These are phyloP conservation scores for Juglanconis oblonga DNA, from an alignment of 2,329 filamentous ascomycete species.

Conservation along the genomic window DNA sequence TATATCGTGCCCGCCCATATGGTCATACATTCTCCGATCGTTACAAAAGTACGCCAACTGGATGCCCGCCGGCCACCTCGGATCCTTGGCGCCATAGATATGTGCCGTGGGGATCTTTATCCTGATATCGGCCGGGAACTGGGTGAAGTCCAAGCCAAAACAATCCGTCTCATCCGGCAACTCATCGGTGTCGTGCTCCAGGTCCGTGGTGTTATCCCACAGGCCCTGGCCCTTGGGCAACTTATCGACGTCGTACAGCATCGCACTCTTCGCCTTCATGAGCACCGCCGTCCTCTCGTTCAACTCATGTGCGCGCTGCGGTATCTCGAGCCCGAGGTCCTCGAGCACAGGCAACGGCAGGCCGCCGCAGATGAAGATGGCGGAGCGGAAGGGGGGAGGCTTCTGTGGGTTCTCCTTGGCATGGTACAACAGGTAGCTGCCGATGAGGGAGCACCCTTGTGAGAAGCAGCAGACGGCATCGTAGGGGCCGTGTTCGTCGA, in stretches of 20 bases:
- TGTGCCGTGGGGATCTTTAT: constrained; percentile 35
- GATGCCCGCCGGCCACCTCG: constrained; percentile 32
- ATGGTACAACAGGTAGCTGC: constrained; percentile 38
- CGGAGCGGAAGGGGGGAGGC: constrained; percentile 34
- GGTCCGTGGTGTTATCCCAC: constrained; percentile 31
- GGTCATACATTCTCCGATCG: constrained; percentile 31
- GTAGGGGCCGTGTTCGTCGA: constrained; percentile 32
- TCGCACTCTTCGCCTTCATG: constrained; percentile 26
- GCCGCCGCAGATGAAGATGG: constrained; percentile 38
- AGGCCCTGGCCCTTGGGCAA: constrained; percentile 27
- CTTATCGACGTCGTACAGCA: constrained; percentile 24
- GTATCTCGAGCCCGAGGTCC: constrained; percentile 32
- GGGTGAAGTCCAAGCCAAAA: constrained; percentile 33
- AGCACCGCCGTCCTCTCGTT: constrained; percentile 24
- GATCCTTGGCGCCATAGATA: constrained; percentile 34
- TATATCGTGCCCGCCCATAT: constrained; percentile 36
- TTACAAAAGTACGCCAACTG: constrained; percentile 35
- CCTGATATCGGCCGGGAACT: constrained; percentile 28
- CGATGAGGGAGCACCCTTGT: constrained; percentile 36
- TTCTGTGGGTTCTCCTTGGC: constrained; percentile 29
- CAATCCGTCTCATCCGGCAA: constrained; percentile 28
- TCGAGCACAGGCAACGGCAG: constrained; percentile 33
- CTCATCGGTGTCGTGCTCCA: constrained; percentile 29
- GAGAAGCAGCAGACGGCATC: constrained; percentile 36
- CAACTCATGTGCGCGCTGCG: constrained; percentile 29